A percentile compares a stretch with the other conserved stretches of the same genome.
Conservation (phyloP, 352 stramenopile species). For the Paralagenidium karlingii region DNA sequence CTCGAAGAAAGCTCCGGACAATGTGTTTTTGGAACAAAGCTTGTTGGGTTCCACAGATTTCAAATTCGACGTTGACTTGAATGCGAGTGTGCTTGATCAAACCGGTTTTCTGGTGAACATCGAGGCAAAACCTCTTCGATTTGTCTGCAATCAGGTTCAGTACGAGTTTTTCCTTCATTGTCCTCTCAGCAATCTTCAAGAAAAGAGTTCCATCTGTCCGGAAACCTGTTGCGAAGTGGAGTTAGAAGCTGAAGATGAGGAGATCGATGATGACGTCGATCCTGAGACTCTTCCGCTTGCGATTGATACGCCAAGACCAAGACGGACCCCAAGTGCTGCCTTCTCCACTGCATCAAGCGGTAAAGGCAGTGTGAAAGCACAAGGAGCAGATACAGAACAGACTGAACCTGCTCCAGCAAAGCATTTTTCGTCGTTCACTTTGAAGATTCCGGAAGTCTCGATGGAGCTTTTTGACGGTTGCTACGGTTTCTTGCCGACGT, state of each 20-base stretch:
- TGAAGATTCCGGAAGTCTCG: conserved; percentile 56
- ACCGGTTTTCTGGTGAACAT: conserved; percentile 41
- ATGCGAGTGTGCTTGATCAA: no score
- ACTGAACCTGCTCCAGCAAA: no score
- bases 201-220: conserved; percentile 18
- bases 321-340: no score
- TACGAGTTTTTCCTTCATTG: conserved; percentile 66
- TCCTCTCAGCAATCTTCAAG: conserved; percentile 60
- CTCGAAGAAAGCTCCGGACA: conserved; percentile 12
- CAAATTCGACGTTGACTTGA: conserved; percentile 39
- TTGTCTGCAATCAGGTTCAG: conserved; percentile 77
- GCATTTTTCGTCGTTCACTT: conserved; percentile 35
- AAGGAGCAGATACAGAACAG: no score
- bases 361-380: no score
- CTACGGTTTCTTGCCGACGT: conserved; percentile 65
- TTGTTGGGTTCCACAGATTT: conserved; percentile 59
- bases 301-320: no score
- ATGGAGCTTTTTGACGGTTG: conserved; percentile 70
- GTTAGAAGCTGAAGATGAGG: background rate
- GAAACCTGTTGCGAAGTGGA: background rate
- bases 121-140: conserved; percentile 35
- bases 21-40: conserved; percentile 48
- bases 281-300: no score
- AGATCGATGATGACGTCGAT: conserved; percentile 3
- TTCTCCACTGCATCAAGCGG: no score